Base-by-base conservation (phyloP, 768 basidiomycete species). In the Pleurotus djamor region DNA sequence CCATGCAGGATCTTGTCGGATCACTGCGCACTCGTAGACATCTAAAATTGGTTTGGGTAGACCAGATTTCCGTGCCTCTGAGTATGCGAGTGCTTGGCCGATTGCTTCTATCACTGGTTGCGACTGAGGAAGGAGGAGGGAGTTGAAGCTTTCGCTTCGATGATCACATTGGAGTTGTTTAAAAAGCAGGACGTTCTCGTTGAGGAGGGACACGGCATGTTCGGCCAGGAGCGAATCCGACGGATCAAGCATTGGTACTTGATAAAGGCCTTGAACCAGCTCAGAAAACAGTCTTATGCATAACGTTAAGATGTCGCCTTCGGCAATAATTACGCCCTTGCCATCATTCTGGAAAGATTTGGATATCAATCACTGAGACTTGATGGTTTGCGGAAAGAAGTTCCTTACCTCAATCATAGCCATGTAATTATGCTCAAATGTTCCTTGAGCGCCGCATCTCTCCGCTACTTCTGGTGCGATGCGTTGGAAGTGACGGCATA, bases 371-470 rank as follows among this genome's bases (percentile, higher is more conserved):
- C 37, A 57, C 32, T 57, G 34, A 64, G 63, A 52, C 60, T 52
- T 32, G 58, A 61, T 6, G 37, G 12, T 61, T 48, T 38, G 48
- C 38, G 57, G 48, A 37, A 38, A 21, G 4, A 44, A 16, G 21
- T 28, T 6, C 60, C 64, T 64, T 58, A 85, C 85, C 74, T 84
- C 80, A 34, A 83, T 76, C 47, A 74, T 74, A 4, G 80, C 78
- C 74, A 87, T 79, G 63, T 83, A 82, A 64, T 88, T 88, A 57
- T 82, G 79, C 52, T 83, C 85, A 58, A 86, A 87, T 0, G 83
- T 79, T 2, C 87, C 86, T 68, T 87, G 86, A 2, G 84, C 87
- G 50, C 87, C 87, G 59, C 83, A 86, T 9, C 87, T 77, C 61
- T 89, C 87, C 4, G 83, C 76, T n/a, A 87, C 73, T 58, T 82